Evolutionary conservation across 208 protist species (phyloP).

Genomic region (Wallacemonas sp.): DNA sequence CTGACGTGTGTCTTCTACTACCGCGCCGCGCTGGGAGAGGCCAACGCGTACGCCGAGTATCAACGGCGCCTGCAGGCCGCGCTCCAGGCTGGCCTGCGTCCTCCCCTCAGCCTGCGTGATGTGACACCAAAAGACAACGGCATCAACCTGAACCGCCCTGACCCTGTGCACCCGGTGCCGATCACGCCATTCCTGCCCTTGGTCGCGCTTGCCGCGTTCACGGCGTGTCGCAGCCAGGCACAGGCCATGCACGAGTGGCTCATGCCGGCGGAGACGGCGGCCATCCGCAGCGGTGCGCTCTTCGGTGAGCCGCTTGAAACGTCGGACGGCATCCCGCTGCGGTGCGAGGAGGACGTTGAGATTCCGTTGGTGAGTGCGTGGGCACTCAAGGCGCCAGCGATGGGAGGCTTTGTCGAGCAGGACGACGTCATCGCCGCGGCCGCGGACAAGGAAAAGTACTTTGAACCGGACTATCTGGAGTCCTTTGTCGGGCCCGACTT

Average conservation of each 20-base stretch:
- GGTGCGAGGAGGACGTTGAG: slow-evolving; percentile 38
- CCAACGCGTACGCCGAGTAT: slow-evolving; percentile 73
- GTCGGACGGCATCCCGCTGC: slow-evolving; percentile 51
- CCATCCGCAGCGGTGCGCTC: slow-evolving; percentile 25
- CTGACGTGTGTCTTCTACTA: slow-evolving; percentile 93
- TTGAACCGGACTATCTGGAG: slow-evolving; percentile 43
- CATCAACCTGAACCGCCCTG: slow-evolving; percentile 58
- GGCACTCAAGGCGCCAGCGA: slow-evolving; percentile 15
- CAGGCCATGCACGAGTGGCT: slow-evolving; percentile 20
- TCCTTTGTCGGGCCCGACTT: slow-evolving; percentile 44
- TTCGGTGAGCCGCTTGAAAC: slow-evolving; percentile 67
- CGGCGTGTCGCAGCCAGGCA: slow-evolving; percentile 21
- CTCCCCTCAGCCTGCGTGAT: slow-evolving; percentile 15
- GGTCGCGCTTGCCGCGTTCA: slow-evolving; percentile 25
- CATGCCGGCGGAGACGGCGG: slow-evolving; percentile 7
- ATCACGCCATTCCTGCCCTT: slow-evolving; percentile 61
- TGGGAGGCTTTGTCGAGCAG: slow-evolving; percentile 65
- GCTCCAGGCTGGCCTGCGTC: slow-evolving; percentile 13
- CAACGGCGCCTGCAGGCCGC: slow-evolving; percentile 48
- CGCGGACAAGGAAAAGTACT: slow-evolving; percentile 40
- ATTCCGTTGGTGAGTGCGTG: slow-evolving; percentile 28
- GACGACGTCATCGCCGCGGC: slow-evolving; percentile 29
- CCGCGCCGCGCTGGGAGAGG: slow-evolving; percentile 72
- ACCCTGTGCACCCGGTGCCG: slow-evolving; percentile 36
- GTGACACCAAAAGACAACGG: slow-evolving; percentile 70